phyloP scores from a whole-genome alignment of 177 flowering plant species.

The Vitis hybrid region DNA sequence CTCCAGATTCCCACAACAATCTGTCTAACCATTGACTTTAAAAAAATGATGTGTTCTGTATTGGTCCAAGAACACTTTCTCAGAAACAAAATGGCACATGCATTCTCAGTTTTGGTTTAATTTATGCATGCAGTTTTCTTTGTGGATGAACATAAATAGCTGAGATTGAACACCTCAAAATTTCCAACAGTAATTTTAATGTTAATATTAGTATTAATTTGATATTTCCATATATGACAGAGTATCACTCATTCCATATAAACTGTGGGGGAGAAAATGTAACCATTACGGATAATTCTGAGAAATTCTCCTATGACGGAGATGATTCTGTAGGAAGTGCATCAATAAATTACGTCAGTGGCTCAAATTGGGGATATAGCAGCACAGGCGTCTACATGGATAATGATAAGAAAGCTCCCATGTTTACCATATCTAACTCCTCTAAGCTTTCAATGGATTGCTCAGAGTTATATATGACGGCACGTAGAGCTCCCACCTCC shows the following conservation, averaged over 20 bases:
- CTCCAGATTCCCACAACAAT: no score
- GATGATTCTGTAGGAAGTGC: slow-evolving; percentile 34
- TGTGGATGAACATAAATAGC: no score
- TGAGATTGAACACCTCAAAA: no score
- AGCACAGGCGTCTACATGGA: slow-evolving; percentile 61
- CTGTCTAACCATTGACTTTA: no score
- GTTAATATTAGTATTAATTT: no score
- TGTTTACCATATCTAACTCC: slow-evolving; percentile 4
- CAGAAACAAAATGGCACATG: no score
- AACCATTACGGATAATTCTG: slow-evolving; percentile 10
- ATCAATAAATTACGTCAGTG: slow-evolving; percentile 19
- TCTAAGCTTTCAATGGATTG: slow-evolving; percentile 14
- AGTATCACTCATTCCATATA: slow-evolving; percentile 29
- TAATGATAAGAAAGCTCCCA: slow-evolving; percentile 23
- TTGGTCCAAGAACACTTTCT: no score
- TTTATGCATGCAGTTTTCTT: no score
- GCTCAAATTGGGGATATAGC: slow-evolving; percentile 51
- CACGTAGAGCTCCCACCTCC: slow-evolving; percentile 51
- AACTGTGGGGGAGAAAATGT: slow-evolving; percentile 51
- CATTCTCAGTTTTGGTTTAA: no score
- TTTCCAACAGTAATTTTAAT: no score
- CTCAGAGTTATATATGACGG: slow-evolving; percentile 37
- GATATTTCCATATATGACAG: slow-evolving; percentile 23
- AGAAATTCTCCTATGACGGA: slow-evolving; percentile 25
- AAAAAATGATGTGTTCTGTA: no score